A percentile compares a stretch with the other conserved stretches of the same genome.
Conservation (phyloP, 352 stramenopile species). For the Thraustochytrium striatum region DNA sequence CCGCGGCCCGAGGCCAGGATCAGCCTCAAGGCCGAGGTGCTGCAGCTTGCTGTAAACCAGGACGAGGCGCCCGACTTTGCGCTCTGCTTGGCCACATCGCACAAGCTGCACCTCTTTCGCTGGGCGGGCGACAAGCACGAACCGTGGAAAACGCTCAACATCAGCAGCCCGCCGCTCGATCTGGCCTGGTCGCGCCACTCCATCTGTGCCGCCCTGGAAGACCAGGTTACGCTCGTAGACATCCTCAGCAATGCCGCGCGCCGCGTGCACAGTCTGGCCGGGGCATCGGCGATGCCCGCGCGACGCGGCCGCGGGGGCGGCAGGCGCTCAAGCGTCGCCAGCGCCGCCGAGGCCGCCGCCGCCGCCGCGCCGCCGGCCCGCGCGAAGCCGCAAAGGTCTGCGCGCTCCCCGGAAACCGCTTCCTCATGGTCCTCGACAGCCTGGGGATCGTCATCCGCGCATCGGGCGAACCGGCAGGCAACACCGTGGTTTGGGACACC, state of each 20-base stretch:
- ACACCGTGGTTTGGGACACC: conserved; percentile 25
- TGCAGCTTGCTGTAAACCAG: conserved; percentile 7
- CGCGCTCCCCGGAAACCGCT: background rate
- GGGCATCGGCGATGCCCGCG: background rate
- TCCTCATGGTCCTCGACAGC: conserved; percentile 28
- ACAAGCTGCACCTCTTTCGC: conserved; percentile 34
- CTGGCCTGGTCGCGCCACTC: conserved; percentile 5
- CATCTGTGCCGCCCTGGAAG: conserved; percentile 25
- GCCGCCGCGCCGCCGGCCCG: background rate
- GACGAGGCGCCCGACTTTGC: conserved; percentile 1
- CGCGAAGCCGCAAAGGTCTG: background rate
- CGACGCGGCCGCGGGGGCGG: background rate
- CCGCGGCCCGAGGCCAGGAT: background rate
- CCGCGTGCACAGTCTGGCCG: conserved; percentile 6
- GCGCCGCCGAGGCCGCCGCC: background rate
- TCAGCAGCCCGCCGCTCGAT: conserved; percentile 9
- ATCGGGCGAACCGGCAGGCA: conserved; percentile 15
- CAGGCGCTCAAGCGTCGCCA: background rate
- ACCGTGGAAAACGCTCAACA: conserved; percentile 30
- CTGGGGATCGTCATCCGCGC: conserved; percentile 33
- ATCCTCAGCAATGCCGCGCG: background rate
- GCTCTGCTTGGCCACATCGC: conserved; percentile 3
- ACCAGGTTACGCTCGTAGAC: conserved; percentile 21
- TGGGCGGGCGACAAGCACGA: conserved; percentile 15
- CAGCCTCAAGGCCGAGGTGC: background rate